Conservation (phyloP, 129 eudicot species). For the Logfia minima region DNA sequence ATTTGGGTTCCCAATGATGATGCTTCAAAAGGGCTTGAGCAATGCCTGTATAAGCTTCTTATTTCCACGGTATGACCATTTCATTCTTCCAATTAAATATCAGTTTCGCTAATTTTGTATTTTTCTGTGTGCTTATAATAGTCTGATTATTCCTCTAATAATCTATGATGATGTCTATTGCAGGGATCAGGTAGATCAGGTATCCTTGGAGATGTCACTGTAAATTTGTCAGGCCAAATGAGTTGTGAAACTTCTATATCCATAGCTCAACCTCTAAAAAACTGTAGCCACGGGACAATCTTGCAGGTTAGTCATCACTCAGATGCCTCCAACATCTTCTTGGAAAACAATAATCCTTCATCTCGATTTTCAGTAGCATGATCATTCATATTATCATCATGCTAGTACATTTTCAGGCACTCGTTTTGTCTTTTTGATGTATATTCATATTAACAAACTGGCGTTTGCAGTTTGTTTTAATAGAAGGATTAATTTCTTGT, state of each 20-base stretch:
- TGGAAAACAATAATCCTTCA: slow-evolving; percentile 9
- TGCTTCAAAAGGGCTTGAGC: slow-evolving; percentile 46
- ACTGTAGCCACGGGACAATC: slow-evolving; percentile 60
- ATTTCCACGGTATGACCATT: slow-evolving; percentile 53
- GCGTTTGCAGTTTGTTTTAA: neutral
- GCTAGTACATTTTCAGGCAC: slow-evolving; percentile 13
- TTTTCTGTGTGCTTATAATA: slow-evolving; percentile 14
- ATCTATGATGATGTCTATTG: slow-evolving; percentile 18
- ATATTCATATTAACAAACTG: neutral
- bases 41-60: slow-evolving; percentile 53
- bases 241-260: slow-evolving; percentile 45
- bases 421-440: slow-evolving; percentile 17
- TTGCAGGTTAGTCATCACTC: slow-evolving; percentile 57
- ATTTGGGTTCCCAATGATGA: slow-evolving; percentile 53
- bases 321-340: slow-evolving; percentile 14
- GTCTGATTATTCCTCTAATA: slow-evolving; percentile 18
- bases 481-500: neutral
- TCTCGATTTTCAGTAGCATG: slow-evolving; percentile 1
- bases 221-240: slow-evolving; percentile 52
- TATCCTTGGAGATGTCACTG: slow-evolving; percentile 67
- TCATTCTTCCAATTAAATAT: slow-evolving; percentile 21
- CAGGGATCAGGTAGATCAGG: slow-evolving; percentile 75
- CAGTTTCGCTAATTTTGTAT: slow-evolving; percentile 18
- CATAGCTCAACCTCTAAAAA: slow-evolving; percentile 53
- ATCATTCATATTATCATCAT: slow-evolving; percentile 10